Conservation (phyloP, 169 alveolate species). For the Cystoisospora suis region DNA sequence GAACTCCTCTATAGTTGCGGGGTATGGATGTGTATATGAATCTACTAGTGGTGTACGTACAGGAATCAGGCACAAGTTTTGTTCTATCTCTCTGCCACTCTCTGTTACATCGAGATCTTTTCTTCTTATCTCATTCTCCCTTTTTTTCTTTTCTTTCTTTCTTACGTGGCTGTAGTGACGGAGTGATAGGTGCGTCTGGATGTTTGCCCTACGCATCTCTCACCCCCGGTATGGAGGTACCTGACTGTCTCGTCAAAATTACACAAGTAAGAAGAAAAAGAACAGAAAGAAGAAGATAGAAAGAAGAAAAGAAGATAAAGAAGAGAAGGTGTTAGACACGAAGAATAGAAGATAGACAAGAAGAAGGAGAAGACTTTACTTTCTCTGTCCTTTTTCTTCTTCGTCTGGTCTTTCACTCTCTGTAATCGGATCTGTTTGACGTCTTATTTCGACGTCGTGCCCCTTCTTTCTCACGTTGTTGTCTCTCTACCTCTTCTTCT, state of each 20-base stretch:
- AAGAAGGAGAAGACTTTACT: too few relatives aligned
- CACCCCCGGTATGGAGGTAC: constrained; percentile 38
- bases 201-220: background rate
- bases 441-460: too few relatives aligned
- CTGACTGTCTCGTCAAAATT: constrained; percentile 60
- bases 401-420: too few relatives aligned
- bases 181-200: background rate
- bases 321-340: too few relatives aligned
- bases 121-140: background rate
- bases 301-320: too few relatives aligned
- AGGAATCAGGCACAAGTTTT: background rate
- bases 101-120: background rate
- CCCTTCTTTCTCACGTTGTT: too few relatives aligned
- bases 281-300: too few relatives aligned
- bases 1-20: background rate
- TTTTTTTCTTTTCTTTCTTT: background rate
- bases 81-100: too few relatives aligned
- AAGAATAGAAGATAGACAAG: too few relatives aligned
- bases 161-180: background rate
- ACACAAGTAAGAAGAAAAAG: constrained; percentile 29
- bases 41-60: background rate
- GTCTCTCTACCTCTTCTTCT: too few relatives aligned
- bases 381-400: too few relatives aligned
- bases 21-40: background rate
- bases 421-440: background rate